Conservation (phyloP, 768 basidiomycete genomes). For the Calocera cornea region DNA sequence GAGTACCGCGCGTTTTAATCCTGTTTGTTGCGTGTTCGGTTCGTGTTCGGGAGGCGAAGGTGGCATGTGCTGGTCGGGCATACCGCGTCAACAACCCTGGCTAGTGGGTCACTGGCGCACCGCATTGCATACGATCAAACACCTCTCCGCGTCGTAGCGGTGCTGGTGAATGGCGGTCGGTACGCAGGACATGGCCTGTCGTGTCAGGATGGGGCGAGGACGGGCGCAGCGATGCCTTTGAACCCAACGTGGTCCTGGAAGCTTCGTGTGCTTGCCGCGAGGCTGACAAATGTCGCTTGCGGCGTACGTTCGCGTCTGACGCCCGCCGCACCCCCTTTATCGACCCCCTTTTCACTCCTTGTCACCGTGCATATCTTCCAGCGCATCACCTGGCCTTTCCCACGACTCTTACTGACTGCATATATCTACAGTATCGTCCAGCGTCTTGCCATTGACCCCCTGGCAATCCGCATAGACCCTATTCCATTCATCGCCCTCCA, state of each 20-base stretch:
- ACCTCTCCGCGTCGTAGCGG: neutral
- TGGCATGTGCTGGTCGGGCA: neutral
- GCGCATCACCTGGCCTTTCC: neutral
- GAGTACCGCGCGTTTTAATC: neutral
- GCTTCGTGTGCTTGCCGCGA: neutral
- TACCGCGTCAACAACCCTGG: neutral
- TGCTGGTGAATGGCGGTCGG: neutral
- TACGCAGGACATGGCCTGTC: neutral
- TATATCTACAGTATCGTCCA: neutral
- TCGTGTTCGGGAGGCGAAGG: neutral
- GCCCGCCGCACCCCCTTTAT: neutral
- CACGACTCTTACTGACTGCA: neutral
- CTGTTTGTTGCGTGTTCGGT: neutral
- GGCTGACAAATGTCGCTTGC: conserved; percentile 3
- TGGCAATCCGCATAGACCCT: neutral
- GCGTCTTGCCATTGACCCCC: neutral
- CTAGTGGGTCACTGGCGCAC: neutral
- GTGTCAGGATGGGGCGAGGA: neutral
- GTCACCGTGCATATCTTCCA: neutral
- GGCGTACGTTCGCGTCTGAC: neutral
- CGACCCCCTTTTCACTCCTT: neutral
- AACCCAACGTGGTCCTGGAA: neutral
- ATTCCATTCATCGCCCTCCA: neutral
- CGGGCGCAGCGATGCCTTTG: neutral
- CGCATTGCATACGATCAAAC: neutral